Conservation (phyloP, 1,139 yeast species). For the Pneumocystis canis region DNA sequence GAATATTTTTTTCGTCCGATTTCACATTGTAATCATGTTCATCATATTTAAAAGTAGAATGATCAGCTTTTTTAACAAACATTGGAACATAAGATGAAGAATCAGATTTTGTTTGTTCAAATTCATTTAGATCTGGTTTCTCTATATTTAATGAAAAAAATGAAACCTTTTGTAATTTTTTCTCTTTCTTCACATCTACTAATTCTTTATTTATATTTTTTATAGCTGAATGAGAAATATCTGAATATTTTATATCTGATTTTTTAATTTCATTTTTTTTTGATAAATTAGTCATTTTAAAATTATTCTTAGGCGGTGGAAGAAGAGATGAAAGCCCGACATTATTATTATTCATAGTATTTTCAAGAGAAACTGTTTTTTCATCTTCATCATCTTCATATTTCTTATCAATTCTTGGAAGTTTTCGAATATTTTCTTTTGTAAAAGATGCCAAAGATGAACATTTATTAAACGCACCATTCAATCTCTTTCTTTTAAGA, state of each 20-base stretch:
- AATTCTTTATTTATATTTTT: background rate
- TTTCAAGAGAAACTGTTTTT: background rate
- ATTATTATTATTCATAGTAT: background rate
- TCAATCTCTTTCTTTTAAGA: background rate
- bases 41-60: background rate
- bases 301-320: background rate
- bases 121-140: background rate
- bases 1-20: background rate
- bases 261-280: background rate
- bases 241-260: background rate
- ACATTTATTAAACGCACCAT: background rate
- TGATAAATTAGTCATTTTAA: background rate
- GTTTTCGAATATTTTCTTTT: background rate
- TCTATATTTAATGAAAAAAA: background rate
- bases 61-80: background rate
- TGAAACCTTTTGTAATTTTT: background rate
- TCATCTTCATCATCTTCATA: background rate
- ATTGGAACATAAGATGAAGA: background rate
- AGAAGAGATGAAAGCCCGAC: background rate
- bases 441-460: background rate
- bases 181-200: background rate
- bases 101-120: background rate
- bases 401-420: background rate
- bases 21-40: background rate
- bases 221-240: background rate